These are phyloP conservation scores for Metschnikowia peoriensis DNA, from an alignment of 805 yeast genomes.

Conservation along the genomic window DNA sequence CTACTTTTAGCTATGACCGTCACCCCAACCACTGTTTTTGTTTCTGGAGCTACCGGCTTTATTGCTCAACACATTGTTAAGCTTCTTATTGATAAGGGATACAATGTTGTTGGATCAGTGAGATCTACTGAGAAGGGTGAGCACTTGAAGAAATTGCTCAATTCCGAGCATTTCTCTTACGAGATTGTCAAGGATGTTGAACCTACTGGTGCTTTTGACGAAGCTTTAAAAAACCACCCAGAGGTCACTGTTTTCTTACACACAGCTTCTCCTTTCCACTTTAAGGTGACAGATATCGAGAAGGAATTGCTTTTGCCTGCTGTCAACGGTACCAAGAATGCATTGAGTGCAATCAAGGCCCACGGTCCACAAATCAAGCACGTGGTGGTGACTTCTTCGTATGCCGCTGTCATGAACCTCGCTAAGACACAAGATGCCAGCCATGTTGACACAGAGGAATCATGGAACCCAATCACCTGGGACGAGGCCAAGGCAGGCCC, in stretches of 20 bases:
- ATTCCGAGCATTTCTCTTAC: constrained; percentile 34
- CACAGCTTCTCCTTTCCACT: constrained; percentile 61
- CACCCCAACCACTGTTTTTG: constrained; percentile 20
- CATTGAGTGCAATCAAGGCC: constrained; percentile 13
- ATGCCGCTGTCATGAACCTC: constrained; percentile 12
- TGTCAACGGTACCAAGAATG: constrained; percentile 24
- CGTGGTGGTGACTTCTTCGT: constrained; percentile 15
- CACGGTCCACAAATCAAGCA: constrained; percentile 12
- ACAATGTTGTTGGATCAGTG: constrained; percentile 27
- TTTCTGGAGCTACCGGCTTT: constrained; percentile 36
- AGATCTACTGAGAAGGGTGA: constrained; percentile 25
- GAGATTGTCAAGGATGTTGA: constrained; percentile 50
- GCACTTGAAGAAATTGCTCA: constrained; percentile 23
- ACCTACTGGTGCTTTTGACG: constrained; percentile 44
- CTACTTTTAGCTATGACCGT: neutral
- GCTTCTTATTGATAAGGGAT: constrained; percentile 22
- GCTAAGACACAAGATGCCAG: constrained; percentile 25
- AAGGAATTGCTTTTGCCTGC: constrained; percentile 57
- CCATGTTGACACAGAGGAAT: constrained; percentile 32
- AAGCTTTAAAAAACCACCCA: constrained; percentile 45
- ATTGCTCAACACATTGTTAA: constrained; percentile 28
- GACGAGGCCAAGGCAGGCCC: constrained; percentile 29
- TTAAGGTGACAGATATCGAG: constrained; percentile 43
- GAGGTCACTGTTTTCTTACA: constrained; percentile 57
- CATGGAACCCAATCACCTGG: constrained; percentile 55